Evolutionary conservation across 768 basidiomycete species (phyloP), one percentile per base, ranked within the genome.

Genomic region (Termitomyces bulborhizus): DNA sequence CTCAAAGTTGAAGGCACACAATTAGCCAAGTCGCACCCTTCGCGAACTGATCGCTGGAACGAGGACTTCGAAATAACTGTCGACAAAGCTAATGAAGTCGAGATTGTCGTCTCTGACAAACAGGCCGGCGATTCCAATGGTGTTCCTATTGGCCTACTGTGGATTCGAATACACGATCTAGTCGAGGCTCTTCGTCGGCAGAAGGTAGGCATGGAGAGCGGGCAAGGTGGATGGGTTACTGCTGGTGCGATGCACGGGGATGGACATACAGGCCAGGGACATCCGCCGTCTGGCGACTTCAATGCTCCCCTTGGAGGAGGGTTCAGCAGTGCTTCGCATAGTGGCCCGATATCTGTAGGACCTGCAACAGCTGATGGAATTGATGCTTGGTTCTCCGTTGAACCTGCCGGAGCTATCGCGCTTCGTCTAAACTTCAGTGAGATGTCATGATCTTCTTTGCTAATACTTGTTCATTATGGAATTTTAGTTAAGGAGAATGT

Each of bases 81-180:
- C 40, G 96, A 98, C 76, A 98, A 98, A 71, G 95, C 96, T 13
- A 98, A 96, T 67, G 97, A 99, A 76, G 90, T 98, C 47, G 97
- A 98, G 73, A 86, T 99, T 50, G 90, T 93, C 31, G 83, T 99
- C 32, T 94, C 93, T 64, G 97, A 99, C 71, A 93, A 93, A 62
- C 90, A 91, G 64, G 81, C 83, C 18, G 86, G 85, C 54, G 91
- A 93, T 58, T 74, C 75, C 13, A 82, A 93, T 61, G 86, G 92
- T 1, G 81, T 90, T 13, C 95, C 94, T 34, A 94, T 98, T 58
- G 97, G 96, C 29, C 78, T 98, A 62, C 76, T 98, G 26, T 99
- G 97, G 97, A 81, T 99, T 58, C 83, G 88, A 62, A 88, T 98
- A 60, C 90, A 82, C 60, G 97, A 99, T 69, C 76, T 99, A 24